These are phyloP conservation scores for Solanum hybrid DNA, from an alignment of 305 asterid species.

Conservation along the genomic window DNA sequence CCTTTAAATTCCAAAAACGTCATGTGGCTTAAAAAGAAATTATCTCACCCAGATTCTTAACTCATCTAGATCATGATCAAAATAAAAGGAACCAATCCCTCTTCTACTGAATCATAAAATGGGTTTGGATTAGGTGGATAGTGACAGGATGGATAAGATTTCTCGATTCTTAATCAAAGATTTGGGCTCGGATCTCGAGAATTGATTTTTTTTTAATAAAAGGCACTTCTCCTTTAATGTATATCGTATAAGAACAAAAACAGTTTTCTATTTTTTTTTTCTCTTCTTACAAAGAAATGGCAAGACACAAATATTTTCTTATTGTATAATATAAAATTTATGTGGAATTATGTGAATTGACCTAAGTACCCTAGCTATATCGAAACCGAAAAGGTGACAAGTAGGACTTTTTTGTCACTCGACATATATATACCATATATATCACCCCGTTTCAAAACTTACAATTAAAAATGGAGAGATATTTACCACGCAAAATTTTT, in stretches of 20 bases:
- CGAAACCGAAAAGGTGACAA: constrained; percentile 27
- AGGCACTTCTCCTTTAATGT: not conserved
- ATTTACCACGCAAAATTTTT: not conserved
- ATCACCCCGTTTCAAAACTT: too few species aligned
- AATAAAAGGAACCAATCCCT: not conserved
- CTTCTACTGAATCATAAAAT: not conserved
- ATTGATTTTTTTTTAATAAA: too few species aligned
- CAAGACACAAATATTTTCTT: not conserved
- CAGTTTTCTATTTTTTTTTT: not conserved
- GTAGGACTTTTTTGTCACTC: constrained; percentile 22
- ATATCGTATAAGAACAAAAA: not conserved
- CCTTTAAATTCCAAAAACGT: not conserved
- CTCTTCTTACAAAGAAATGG: not conserved
- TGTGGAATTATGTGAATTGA: not conserved
- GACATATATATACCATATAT: not conserved
- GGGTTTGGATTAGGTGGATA: not conserved
- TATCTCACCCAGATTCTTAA: not conserved
- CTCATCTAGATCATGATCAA: not conserved
- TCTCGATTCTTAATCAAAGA: not conserved
- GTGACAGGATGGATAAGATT: not conserved
- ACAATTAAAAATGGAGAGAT: not conserved
- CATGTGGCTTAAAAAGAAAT: not conserved
- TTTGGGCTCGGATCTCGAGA: not conserved
- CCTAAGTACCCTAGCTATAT: not conserved
- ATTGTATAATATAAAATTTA: not conserved